Conservation (phyloP, 345 rosid genomes). For the Turnera subulata region DNA sequence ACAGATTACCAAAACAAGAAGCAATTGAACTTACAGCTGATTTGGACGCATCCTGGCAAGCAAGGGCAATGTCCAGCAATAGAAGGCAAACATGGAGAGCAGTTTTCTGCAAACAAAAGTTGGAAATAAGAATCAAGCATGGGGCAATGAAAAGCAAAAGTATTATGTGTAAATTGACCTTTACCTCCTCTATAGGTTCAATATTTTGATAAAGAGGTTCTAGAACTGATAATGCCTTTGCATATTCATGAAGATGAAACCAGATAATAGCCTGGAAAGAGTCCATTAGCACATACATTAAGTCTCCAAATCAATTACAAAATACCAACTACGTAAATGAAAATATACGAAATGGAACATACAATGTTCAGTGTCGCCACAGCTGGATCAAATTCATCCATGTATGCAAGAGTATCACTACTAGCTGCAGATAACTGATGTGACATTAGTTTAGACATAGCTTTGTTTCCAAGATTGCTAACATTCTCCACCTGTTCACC, state of each 20-base stretch:
- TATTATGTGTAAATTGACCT: conserved; percentile 4
- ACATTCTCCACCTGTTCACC: conserved; percentile 59
- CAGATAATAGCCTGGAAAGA: conserved; percentile 69
- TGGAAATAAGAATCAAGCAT: no score
- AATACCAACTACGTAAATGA: conserved; percentile 7
- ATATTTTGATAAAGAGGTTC: conserved; percentile 76
- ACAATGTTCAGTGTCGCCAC: conserved; percentile 78
- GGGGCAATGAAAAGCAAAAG: conserved; percentile 1
- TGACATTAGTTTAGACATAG: conserved; percentile 43
- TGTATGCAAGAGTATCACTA: conserved; percentile 36
- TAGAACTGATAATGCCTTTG: conserved; percentile 69
- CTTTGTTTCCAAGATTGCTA: conserved; percentile 42
- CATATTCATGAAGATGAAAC: conserved; percentile 86
- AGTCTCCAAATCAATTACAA: conserved; percentile 3
- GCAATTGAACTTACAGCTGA: conserved; percentile 61
- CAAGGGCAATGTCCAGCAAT: conserved; percentile 79
- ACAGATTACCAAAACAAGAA: no score
- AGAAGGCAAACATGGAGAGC: conserved; percentile 86
- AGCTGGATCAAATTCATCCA: conserved; percentile 73
- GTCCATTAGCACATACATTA: conserved; percentile 18
- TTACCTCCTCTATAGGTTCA: conserved; percentile 84
- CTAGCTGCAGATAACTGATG: conserved; percentile 35
- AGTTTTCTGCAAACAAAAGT: conserved; percentile 47
- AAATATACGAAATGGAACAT: conserved; percentile 24
- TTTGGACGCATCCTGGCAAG: conserved; percentile 74